These are phyloP conservation scores for Fusarium nurragi DNA, from an alignment of 2,329 filamentous ascomycete species.

Conservation along the genomic window DNA sequence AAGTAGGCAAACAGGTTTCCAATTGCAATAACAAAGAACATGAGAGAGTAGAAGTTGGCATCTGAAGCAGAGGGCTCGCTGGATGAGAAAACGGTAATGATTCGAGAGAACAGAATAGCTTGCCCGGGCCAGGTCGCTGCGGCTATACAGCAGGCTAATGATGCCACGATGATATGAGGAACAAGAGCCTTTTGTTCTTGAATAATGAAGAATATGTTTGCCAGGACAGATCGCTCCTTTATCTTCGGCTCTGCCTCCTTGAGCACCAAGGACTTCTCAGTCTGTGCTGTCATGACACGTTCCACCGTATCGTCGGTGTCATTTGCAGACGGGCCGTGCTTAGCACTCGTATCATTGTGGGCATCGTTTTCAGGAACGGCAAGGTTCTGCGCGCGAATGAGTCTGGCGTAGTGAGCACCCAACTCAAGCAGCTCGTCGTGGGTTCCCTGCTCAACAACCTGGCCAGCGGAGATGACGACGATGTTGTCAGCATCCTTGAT, in stretches of 20 bases:
- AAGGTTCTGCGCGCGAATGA: slow-evolving; percentile 37
- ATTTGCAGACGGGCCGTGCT: not conserved
- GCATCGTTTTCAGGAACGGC: not conserved
- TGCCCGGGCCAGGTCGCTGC: slow-evolving; percentile 47
- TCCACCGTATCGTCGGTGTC: not conserved
- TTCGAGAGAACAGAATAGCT: slow-evolving; percentile 46
- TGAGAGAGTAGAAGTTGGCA: slow-evolving; percentile 51
- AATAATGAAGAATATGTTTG: slow-evolving; percentile 21
- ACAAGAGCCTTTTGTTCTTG: slow-evolving; percentile 23
- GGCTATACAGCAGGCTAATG: slow-evolving; percentile 6
- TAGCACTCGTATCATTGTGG: not conserved
- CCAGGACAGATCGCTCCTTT: slow-evolving; percentile 5
- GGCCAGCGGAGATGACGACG: slow-evolving; percentile 34
- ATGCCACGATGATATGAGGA: slow-evolving; percentile 2
- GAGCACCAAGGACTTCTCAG: not conserved
- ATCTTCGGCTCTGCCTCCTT: not conserved
- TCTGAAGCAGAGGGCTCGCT: slow-evolving; percentile 12
- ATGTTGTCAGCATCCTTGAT: slow-evolving; percentile 44
- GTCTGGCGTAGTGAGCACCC: slow-evolving; percentile 27
- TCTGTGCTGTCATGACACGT: slow-evolving; percentile 6
- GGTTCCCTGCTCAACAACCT: slow-evolving; percentile 39
- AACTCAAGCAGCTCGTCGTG: slow-evolving; percentile 28
- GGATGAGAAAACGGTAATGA: slow-evolving; percentile 43
- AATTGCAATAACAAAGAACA: slow-evolving; percentile 45
- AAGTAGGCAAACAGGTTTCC: slow-evolving; percentile 38